phyloP scores from a whole-genome alignment of 805 yeast species.

The Schwanniomyces vanrijiae region DNA sequence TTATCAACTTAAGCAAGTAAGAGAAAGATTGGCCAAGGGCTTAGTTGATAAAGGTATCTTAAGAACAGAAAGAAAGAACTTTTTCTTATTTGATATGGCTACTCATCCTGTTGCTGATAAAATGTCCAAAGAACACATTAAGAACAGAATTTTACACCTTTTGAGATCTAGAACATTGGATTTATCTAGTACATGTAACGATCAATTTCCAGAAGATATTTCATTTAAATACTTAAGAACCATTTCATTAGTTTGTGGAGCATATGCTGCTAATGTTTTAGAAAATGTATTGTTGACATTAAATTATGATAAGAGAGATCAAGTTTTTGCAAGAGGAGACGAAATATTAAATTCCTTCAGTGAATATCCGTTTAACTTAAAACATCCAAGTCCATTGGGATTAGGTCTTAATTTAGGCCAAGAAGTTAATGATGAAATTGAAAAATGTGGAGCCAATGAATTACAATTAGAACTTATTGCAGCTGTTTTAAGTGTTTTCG shows the following conservation, averaged over 20 bases:
- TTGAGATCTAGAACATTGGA: constrained; percentile 71
- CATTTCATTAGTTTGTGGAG: constrained; percentile 78
- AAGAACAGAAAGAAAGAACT: constrained; percentile 93
- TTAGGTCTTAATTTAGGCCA: constrained; percentile 68
- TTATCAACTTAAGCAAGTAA: constrained; percentile 94
- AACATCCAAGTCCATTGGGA: constrained; percentile 61
- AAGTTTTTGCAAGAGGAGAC: constrained; percentile 92
- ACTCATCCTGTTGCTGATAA: constrained; percentile 95
- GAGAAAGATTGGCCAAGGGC: constrained; percentile 95
- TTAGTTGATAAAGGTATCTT: constrained; percentile 95
- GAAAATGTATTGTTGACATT: constrained; percentile 80
- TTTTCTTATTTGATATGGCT: constrained; percentile 95
- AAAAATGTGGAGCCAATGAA: constrained; percentile 48
- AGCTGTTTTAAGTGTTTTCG: constrained; percentile 85
- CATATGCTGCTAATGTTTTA: constrained; percentile 94
- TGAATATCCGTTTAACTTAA: constrained; percentile 74
- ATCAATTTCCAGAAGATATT: constrained; percentile 66
- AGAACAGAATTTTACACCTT: constrained; percentile 66
- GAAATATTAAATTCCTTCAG: constrained; percentile 80
- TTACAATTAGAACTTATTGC: constrained; percentile 86
- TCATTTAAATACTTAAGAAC: constrained; percentile 75
- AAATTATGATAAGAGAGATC: constrained; percentile 81
- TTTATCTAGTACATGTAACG: constrained; percentile 39
- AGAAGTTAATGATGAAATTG: constrained; percentile 55
- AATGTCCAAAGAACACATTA: constrained; percentile 77